These are phyloP conservation scores for Mycena rosella DNA, from an alignment of 768 basidiomycete genomes.

Conservation along the genomic window DNA sequence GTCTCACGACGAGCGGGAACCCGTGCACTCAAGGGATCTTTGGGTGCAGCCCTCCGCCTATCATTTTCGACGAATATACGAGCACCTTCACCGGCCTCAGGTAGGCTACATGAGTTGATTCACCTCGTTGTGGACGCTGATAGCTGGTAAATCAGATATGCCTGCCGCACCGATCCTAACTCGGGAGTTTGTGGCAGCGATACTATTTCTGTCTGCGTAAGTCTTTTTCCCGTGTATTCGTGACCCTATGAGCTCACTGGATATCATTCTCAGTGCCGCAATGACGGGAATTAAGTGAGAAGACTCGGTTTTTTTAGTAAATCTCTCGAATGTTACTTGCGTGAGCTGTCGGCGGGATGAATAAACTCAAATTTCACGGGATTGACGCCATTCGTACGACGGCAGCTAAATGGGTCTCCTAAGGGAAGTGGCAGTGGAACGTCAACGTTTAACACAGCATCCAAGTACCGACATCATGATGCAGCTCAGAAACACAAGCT, in stretches of 20 bases:
- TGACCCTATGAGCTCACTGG: neutral
- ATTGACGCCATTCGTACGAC: too few relatives aligned
- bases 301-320: too few relatives aligned
- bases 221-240: too few relatives aligned
- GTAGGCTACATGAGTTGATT: constrained; percentile 24
- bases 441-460: too few relatives aligned
- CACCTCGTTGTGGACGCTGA: too few relatives aligned
- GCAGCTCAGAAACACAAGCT: too few relatives aligned
- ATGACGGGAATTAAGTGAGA: neutral
- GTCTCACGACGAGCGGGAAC: constrained; percentile 44
- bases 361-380: too few relatives aligned
- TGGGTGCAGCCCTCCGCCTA: constrained; percentile 45
- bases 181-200: neutral
- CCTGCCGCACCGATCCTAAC: constrained; percentile 7
- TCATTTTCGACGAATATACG: constrained; percentile 46
- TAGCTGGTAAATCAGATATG: neutral
- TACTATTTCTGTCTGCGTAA: constrained; percentile 4
- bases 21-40: constrained; percentile 48
- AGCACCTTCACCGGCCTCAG: constrained; percentile 40
- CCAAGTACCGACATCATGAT: too few relatives aligned
- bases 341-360: too few relatives aligned
- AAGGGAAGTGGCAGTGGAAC: too few relatives aligned
- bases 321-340: too few relatives aligned
- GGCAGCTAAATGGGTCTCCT: too few relatives aligned
- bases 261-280: neutral